Evolutionary conservation across 192 early-diverging fungal genomes (phyloP).

Genomic region (Backusella luteola): DNA sequence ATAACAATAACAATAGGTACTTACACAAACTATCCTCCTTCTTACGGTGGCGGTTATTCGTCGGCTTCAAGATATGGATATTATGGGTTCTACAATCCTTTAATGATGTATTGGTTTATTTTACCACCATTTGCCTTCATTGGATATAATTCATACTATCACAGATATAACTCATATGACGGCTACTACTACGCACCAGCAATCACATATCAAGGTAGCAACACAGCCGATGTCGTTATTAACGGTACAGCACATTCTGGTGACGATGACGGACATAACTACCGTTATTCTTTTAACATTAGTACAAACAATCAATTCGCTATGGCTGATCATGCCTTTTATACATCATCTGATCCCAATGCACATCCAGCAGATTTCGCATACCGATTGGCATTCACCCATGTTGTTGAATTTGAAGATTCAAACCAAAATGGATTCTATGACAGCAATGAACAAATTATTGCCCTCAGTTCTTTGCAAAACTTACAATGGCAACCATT

Average conservation of each 20-base stretch:
- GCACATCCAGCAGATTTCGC: slow-evolving; percentile 36
- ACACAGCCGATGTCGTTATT: slow-evolving; percentile 24
- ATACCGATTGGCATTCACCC: slow-evolving; percentile 24
- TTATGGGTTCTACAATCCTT: slow-evolving; percentile 32
- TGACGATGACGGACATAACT: slow-evolving; percentile 19
- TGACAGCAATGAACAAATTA: slow-evolving; percentile 27
- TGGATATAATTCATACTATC: slow-evolving; percentile 28
- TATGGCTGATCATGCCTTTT: slow-evolving; percentile 27
- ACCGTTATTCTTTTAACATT: slow-evolving; percentile 23
- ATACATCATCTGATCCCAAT: slow-evolving; percentile 24
- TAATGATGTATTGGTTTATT: slow-evolving; percentile 25
- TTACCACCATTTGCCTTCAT: slow-evolving; percentile 24
- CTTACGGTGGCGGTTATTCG: slow-evolving; percentile 30
- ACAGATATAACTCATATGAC: slow-evolving; percentile 25
- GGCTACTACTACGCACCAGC: slow-evolving; percentile 38
- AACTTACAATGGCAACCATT: slow-evolving; percentile 25
- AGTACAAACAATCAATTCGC: slow-evolving; percentile 17
- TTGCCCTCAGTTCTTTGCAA: slow-evolving; percentile 21
- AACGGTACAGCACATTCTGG: slow-evolving; percentile 28
- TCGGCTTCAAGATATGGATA: slow-evolving; percentile 25
- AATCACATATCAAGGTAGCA: slow-evolving; percentile 12
- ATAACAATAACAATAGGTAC: neutral
- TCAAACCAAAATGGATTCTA: slow-evolving; percentile 31
- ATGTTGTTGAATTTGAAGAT: slow-evolving; percentile 35
- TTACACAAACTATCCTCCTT: slow-evolving; percentile 27